Evolutionary conservation across 495 filamentous ascomycete genomes (phyloP).

Genomic region (Penicillium coffeae): DNA sequence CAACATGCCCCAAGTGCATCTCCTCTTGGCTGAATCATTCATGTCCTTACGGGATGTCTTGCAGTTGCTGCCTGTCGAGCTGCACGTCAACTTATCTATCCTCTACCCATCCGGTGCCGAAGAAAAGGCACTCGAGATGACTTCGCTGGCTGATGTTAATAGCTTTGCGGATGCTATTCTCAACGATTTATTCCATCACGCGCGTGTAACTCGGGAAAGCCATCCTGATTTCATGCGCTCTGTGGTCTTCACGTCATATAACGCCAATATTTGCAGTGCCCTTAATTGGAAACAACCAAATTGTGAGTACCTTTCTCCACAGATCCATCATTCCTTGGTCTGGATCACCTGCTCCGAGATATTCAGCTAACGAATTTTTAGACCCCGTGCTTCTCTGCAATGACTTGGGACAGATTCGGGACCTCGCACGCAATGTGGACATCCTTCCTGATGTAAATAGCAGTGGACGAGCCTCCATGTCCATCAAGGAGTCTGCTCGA

Average conservation of each 20-base stretch:
- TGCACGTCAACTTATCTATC: slow-evolving; percentile 84
- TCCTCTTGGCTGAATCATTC: slow-evolving; percentile 67
- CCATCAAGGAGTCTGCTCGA: slow-evolving; percentile 89
- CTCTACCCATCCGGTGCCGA: slow-evolving; percentile 74
- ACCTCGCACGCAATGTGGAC: slow-evolving; percentile 41
- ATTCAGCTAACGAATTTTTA: slow-evolving; percentile 27
- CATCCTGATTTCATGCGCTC: slow-evolving; percentile 68
- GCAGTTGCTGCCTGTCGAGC: slow-evolving; percentile 61
- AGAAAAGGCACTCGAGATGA: slow-evolving; percentile 61
- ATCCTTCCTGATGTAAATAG: slow-evolving; percentile 47
- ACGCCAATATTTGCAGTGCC: slow-evolving; percentile 82
- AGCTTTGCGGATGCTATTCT: slow-evolving; percentile 79
- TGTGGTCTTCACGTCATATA: slow-evolving; percentile 90
- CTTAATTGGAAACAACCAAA: slow-evolving; percentile 99
- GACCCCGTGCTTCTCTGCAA: slow-evolving; percentile 94
- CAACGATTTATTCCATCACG: slow-evolving; percentile 85
- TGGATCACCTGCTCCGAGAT: background rate
- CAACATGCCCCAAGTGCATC: slow-evolving; percentile 63
- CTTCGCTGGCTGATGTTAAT: slow-evolving; percentile 79
- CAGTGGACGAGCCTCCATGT: slow-evolving; percentile 68
- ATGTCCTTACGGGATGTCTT: slow-evolving; percentile 72
- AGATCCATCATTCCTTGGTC: background rate
- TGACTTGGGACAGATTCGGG: slow-evolving; percentile 64
- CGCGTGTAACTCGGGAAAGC: slow-evolving; percentile 65
- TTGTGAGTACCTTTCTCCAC: slow-evolving; percentile 53